Evolutionary conservation across 2,329 filamentous ascomycete genomes (phyloP), one percentile per base, ranked within the genome.

Genomic region (Corniculantispora saksenae): DNA sequence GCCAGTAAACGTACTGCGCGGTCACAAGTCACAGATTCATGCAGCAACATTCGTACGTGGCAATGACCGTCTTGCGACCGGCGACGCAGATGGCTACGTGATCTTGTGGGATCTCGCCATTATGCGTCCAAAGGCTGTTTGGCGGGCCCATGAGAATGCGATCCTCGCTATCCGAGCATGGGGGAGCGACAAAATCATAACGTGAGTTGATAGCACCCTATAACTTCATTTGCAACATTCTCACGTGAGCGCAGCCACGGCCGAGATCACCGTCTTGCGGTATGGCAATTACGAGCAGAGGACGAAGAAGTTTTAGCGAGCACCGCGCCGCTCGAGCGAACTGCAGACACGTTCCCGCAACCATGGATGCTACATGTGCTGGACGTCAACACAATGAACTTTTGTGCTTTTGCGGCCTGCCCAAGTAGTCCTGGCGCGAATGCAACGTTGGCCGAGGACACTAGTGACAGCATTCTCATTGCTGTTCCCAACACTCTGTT

Each of bases 301-400:
- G 86, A 91, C 63, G 90, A 95, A 72, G 75, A 82, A 25, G 76
- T 80, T 19, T 81, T 97, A 68, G 91, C 89, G 71, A 89, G 83
- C 40, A 80, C 80, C 10, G 80, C 96, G 15, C 94, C 94, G 0
- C 84, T 94, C 38, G 92, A 96, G 67, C 78, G 80, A 55, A 80
- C 74, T 1, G 76, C 75, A 32, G 78, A 76, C 54, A 76, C 76
- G 58, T 84, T 80, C 68, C 85, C 84, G 21, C 84, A 89, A 71
- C 95, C 95, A 35, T 97, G 92, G 93, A 80, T 97, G n/a, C 77
- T 97, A 25, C 87, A 97, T 76, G 85, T 91, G 4, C 80, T 99
- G 6, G 83, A 91, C 6, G 93, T 98, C 51, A 97, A 97, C 73
- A 93, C 94, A 1, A 86, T 98, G 80, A 99, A 98, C 74, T 99